Base-by-base conservation (phyloP, 768 basidiomycete species). In the Amanita subjunquillea region DNA sequence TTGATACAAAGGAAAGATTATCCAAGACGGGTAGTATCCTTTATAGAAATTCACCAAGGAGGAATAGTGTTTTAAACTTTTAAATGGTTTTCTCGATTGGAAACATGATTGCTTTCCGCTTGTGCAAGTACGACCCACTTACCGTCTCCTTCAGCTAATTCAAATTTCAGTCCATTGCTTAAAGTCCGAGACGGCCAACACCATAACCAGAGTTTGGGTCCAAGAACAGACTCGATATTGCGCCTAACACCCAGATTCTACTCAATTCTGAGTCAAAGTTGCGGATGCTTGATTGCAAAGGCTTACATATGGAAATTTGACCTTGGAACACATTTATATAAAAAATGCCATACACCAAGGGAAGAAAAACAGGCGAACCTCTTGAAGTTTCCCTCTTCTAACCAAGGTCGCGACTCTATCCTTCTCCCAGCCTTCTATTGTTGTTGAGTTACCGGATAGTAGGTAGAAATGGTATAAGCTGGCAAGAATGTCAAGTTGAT, bases 381-480 rank as follows among this genome's bases (percentile, higher is more conserved):
- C 87, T 48, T 76, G 80, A 53, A 97, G 85, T 65, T 87, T 90
- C 4, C 94, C 95, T 53, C 85, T 73, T 17, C 87, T 79, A 48
- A 90, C 81, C 59, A 99, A 76, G 0, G 81, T 87, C 4, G 92
- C 86, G 1, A 82, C 91, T 67, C 87, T 94, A 62, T 98, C 93
- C 68, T 98, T 98, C 67, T 99, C 96, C 90, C 91, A 95, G 0
- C 87, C 83, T 69, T 99, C 96, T 47, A 99, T 97, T 0, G 96
- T 98, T 0, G 95, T 99, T 2, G 85, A 82, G 65, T 99, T 99
- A 8, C 76, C 76, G 5, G 77, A 59, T 25, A 97, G 65, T 47
- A 78, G 74, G 61, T 84, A 87, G 56, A 94, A 80, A 58, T 98
- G 96, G 62, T 93, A 98, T 20, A 97, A 53, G 50, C 91, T 92